phyloP scores from a whole-genome alignment of 139 green algal genomes.

The Chlorokybus atmophyticus region DNA sequence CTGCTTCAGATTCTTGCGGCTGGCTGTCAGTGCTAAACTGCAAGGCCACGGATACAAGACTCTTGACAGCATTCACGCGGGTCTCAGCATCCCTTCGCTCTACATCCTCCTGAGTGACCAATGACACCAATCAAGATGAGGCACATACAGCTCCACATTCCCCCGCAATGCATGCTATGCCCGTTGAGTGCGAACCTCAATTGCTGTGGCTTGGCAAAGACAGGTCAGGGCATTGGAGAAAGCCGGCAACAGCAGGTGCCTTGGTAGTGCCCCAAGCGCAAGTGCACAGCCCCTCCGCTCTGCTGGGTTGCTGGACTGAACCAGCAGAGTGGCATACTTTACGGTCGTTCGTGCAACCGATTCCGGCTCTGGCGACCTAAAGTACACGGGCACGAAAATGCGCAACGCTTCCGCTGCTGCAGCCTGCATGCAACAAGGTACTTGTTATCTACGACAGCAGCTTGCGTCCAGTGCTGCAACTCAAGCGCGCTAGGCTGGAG shows the following conservation, averaged over 20 bases:
- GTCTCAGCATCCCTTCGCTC: constrained; percentile 57
- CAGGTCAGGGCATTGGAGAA: background rate
- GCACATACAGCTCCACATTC: no score
- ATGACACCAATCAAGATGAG: no score
- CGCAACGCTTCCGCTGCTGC: background rate
- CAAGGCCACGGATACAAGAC: constrained; percentile 33
- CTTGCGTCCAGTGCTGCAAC: background rate
- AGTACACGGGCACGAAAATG: background rate
- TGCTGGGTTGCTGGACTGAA: constrained; percentile 25
- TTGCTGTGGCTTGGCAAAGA: background rate
- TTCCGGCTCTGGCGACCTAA: background rate
- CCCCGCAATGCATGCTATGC: no score
- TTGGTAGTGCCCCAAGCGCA: constrained; percentile 39
- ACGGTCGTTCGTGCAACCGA: background rate
- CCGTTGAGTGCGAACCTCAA: no score
- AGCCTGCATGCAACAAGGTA: background rate
- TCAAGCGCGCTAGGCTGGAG: background rate
- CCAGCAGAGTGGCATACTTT: background rate
- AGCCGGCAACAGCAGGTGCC: background rate
- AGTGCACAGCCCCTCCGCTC: constrained; percentile 32
- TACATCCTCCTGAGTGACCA: constrained; percentile 43
- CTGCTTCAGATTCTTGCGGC: no score
- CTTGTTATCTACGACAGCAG: background rate
- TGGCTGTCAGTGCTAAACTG: no score
- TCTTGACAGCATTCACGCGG: constrained; percentile 45